Evolutionary conservation across 805 yeast genomes (phyloP).

Genomic region (Pichia scutulata): DNA sequence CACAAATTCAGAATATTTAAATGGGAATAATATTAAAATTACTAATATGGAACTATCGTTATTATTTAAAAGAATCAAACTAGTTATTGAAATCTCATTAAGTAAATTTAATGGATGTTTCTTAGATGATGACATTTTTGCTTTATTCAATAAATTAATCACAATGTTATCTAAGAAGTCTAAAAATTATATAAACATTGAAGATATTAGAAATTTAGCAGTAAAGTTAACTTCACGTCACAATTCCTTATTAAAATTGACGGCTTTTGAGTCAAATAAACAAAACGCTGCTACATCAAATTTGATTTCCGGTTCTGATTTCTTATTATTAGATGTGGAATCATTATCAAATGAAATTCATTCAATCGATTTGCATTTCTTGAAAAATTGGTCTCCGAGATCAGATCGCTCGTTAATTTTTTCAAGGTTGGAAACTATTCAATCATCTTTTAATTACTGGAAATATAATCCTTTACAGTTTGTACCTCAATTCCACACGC

Average conservation of each 20-base stretch:
- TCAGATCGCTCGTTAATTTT: conserved; percentile 57
- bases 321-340: conserved; percentile 45
- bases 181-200: not conserved
- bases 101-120: conserved; percentile 63
- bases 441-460: conserved; percentile 37
- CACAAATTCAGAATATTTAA: conserved; percentile 1
- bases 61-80: conserved; percentile 7
- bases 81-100: conserved; percentile 18
- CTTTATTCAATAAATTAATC: not conserved
- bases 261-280: conserved; percentile 1
- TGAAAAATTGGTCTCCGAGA: conserved; percentile 68
- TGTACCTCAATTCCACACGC: conserved; percentile 57
- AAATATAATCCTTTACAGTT: conserved; percentile 70
- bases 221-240: not conserved
- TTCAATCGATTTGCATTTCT: conserved; percentile 58
- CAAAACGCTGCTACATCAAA: not conserved
- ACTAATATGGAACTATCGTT: conserved; percentile 9
- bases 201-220: not conserved
- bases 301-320: conserved; percentile 29
- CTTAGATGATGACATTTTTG: conserved; percentile 50
- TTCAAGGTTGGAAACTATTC: conserved; percentile 45
- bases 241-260: not conserved
- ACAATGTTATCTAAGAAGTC: not conserved
- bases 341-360: conserved; percentile 58
- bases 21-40: not conserved